A percentile compares a stretch with the other conserved stretches of the same genome.
phyloP scores from a whole-genome alignment of 2,329 filamentous ascomycete genomes.

The Neoascochyta sp. region DNA sequence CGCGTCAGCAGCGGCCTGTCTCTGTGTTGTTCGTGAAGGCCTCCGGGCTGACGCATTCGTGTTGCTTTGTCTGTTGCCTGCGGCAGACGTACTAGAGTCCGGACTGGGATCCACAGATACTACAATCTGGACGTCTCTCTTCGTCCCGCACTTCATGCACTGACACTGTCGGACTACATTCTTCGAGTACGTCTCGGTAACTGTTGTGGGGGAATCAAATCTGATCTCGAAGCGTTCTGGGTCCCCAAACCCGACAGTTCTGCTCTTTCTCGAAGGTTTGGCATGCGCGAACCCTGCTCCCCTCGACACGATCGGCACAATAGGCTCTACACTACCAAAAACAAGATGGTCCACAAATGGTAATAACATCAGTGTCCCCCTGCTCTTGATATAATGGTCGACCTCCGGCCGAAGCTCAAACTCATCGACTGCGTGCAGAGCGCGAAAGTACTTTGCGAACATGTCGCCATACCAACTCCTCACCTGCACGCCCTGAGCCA shows the following conservation, averaged over 20 bases:
- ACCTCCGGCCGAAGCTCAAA: constrained; percentile 32
- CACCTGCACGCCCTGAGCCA: constrained; percentile 33
- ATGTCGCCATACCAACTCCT: constrained; percentile 38
- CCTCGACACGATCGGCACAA: constrained; percentile 32
- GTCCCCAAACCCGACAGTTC: constrained; percentile 21
- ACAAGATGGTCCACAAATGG: constrained; percentile 35
- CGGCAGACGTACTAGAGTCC: constrained; percentile 7
- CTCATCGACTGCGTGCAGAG: constrained; percentile 29
- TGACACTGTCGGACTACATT: constrained; percentile 31
- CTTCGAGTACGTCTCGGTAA: constrained; percentile 30
- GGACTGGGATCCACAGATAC: constrained; percentile 34
- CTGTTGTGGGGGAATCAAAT: constrained; percentile 30
- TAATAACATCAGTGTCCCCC: constrained; percentile 33
- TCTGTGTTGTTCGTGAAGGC: too few relatives aligned
- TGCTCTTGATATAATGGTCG: constrained; percentile 28
- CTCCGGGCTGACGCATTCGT: too few relatives aligned
- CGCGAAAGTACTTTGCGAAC: constrained; percentile 37
- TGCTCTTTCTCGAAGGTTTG: constrained; percentile 10
- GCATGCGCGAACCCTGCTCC: constrained; percentile 30
- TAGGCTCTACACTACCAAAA: constrained; percentile 32
- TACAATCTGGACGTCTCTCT: constrained; percentile 33
- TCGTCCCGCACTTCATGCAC: constrained; percentile 36
- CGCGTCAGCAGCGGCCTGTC: too few relatives aligned
- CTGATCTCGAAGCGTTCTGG: constrained; percentile 32
- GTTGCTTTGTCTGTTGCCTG: background rate